Conservation (phyloP, 768 basidiomycete genomes). For the Russula dissimulans region DNA sequence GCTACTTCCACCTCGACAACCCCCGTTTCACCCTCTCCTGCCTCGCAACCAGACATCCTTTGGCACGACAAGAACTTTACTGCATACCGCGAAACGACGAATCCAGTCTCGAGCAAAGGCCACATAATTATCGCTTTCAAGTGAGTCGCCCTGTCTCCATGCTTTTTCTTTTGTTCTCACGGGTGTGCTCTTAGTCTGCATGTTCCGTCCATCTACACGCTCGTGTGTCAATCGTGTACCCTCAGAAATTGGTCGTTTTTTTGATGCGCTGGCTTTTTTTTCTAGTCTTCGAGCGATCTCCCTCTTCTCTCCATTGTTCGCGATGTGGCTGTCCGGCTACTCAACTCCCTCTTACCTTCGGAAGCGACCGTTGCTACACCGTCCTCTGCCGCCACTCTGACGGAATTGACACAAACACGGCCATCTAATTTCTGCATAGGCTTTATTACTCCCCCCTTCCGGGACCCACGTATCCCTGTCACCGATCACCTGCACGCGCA, state of each 20-base stretch:
- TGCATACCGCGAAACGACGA: slow-evolving; percentile 56
- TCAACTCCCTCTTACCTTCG: slow-evolving; percentile 36
- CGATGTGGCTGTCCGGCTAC: slow-evolving; percentile 47
- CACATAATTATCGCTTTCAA: slow-evolving; percentile 72
- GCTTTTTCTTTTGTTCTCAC: background rate
- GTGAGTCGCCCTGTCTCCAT: slow-evolving; percentile 32
- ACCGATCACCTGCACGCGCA: slow-evolving; percentile 74
- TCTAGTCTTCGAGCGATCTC: slow-evolving; percentile 63
- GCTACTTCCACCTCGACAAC: slow-evolving; percentile 31
- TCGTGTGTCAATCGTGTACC: slow-evolving; percentile 37
- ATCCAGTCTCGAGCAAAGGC: slow-evolving; percentile 64
- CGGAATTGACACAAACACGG: slow-evolving; percentile 22
- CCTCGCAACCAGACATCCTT: slow-evolving; percentile 48
- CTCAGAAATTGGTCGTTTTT: background rate
- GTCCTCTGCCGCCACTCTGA: slow-evolving; percentile 8
- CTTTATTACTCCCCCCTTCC: slow-evolving; percentile 73
- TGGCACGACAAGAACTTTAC: slow-evolving; percentile 77
- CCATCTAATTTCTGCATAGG: slow-evolving; percentile 48
- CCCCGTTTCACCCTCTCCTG: slow-evolving; percentile 36
- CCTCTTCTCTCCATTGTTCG: slow-evolving; percentile 59
- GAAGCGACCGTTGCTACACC: slow-evolving; percentile 12
- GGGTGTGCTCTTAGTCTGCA: slow-evolving; percentile 46
- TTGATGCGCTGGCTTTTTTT: slow-evolving; percentile 12
- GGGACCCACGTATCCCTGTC: slow-evolving; percentile 68
- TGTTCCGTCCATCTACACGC: slow-evolving; percentile 67